Conservation (phyloP, 2,329 filamentous ascomycete genomes). For the Stagonosporopsis vannaccii region DNA sequence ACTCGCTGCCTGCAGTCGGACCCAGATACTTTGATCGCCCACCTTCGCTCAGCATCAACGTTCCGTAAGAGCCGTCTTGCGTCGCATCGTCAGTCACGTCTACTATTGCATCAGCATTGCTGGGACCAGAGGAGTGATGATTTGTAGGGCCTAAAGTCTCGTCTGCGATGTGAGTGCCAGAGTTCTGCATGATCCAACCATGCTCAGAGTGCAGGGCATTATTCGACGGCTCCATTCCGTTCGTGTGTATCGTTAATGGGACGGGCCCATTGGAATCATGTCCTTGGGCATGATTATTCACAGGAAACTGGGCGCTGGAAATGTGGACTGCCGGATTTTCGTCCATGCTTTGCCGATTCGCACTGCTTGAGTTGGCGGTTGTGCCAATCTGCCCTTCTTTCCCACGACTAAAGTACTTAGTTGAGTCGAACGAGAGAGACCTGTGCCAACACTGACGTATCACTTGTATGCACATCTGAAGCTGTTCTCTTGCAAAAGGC, state of each 20-base stretch:
- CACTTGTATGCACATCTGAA: neutral
- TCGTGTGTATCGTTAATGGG: neutral
- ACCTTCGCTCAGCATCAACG: constrained; percentile 3
- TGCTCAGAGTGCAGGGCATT: neutral
- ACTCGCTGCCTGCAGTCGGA: constrained; percentile 10
- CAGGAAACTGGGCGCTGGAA: neutral
- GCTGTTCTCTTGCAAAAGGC: neutral
- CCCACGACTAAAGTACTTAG: neutral
- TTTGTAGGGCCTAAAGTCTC: neutral
- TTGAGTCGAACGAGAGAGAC: neutral
- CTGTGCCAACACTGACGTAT: neutral
- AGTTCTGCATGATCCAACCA: neutral
- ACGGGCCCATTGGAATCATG: neutral
- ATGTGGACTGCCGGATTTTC: neutral
- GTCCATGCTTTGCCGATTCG: neutral
- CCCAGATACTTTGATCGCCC: constrained; percentile 5
- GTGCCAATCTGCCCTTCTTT: neutral
- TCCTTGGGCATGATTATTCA: neutral
- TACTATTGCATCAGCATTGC: neutral
- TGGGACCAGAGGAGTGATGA: neutral
- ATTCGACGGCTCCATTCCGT: neutral
- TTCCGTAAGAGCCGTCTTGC: constrained; percentile 8
- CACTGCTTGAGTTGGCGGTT: neutral
- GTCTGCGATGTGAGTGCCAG: neutral
- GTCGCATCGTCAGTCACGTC: neutral